These are phyloP conservation scores for Forsythia suspensa DNA, from an alignment of 257 asterid species.

Conservation along the genomic window DNA sequence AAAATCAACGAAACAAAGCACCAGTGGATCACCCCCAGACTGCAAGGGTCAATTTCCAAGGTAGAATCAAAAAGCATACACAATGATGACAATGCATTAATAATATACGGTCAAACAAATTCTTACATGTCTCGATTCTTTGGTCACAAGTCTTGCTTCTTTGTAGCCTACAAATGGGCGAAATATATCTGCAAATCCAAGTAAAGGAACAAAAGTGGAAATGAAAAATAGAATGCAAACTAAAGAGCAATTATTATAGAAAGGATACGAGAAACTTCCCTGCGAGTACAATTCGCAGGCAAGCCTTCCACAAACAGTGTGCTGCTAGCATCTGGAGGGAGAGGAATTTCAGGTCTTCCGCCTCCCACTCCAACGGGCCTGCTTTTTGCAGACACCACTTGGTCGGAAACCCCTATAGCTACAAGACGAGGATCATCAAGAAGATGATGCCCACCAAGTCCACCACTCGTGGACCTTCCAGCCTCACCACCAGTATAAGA, in stretches of 20 bases:
- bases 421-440: conserved; percentile 53
- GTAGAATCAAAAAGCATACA: neutral
- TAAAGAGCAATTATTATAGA: neutral
- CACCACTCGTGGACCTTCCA: conserved; percentile 55
- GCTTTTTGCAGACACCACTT: conserved; percentile 39
- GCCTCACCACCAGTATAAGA: conserved; percentile 47
- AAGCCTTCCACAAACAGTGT: conserved; percentile 62
- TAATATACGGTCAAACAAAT: neutral
- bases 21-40: conserved; percentile 71
- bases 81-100: neutral
- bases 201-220: conserved; percentile 41
- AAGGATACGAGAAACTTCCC: conserved; percentile 86
- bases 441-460: conserved; percentile 46
- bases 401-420: conserved; percentile 48
- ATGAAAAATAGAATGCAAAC: neutral
- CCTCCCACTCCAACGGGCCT: conserved; percentile 44
- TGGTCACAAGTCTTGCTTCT: conserved; percentile 56
- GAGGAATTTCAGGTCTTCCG: conserved; percentile 54
- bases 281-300: conserved; percentile 53
- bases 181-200: conserved; percentile 39
- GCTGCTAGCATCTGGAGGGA: conserved; percentile 86
- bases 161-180: conserved; percentile 58
- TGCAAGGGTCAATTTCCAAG: conserved; percentile 28
- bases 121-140: conserved; percentile 49
- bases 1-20: conserved; percentile 85